A percentile compares a stretch with the other conserved stretches of the same genome.
phyloP scores from a whole-genome alignment of 2,329 filamentous ascomycete genomes.

The Aspergillus flavus region DNA sequence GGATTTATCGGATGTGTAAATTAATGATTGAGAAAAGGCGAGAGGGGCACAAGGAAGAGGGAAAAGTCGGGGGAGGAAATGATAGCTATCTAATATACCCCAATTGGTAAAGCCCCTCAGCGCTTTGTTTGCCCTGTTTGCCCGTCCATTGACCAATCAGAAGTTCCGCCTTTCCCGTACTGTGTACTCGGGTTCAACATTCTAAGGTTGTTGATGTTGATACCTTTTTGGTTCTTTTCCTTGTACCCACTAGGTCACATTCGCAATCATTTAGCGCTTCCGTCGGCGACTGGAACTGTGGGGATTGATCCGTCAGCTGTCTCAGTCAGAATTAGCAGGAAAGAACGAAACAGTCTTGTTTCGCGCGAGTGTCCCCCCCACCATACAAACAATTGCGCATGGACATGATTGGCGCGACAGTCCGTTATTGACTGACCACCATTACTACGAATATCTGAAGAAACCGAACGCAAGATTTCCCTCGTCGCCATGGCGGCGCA shows the following conservation, averaged over 20 bases:
- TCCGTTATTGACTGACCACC: neutral
- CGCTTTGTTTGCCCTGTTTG: slow-evolving; percentile 35
- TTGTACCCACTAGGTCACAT: neutral
- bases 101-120: slow-evolving; percentile 17
- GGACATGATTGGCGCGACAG: neutral
- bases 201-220: slow-evolving; percentile 2
- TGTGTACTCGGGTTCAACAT: neutral
- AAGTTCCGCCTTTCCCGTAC: slow-evolving; percentile 6
- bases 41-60: slow-evolving; percentile 2
- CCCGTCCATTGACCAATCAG: slow-evolving; percentile 17
- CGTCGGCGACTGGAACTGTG: neutral
- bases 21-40: neutral
- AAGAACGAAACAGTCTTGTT: neutral
- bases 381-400: neutral
- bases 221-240: slow-evolving; percentile 7
- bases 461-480: neutral
- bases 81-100: slow-evolving; percentile 15
- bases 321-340: neutral
- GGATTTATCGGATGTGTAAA: neutral
- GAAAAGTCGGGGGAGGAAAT: slow-evolving; percentile 4
- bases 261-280: neutral
- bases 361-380: neutral
- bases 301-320: neutral
- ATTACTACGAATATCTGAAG: neutral
- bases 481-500: slow-evolving; percentile 34